phyloP scores from a whole-genome alignment of 2,329 filamentous ascomycete genomes.

The Diaporthe destruens region DNA sequence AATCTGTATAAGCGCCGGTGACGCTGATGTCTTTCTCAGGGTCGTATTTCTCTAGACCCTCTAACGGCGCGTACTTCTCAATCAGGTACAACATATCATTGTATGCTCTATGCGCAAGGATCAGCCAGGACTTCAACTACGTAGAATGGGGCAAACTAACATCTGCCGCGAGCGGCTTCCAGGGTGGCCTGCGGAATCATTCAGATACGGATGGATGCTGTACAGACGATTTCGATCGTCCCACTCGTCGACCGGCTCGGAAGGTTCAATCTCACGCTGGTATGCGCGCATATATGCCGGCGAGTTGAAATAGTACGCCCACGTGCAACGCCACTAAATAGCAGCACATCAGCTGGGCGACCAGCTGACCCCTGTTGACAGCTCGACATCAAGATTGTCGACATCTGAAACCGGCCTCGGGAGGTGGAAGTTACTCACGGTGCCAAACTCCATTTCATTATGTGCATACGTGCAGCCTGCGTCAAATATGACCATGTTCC shows the following conservation, averaged over 20 bases:
- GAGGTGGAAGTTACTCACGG: neutral
- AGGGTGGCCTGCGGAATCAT: constrained; percentile 14
- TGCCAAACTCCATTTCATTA: constrained; percentile 20
- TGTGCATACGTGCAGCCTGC: constrained; percentile 23
- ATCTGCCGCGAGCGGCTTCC: constrained; percentile 21
- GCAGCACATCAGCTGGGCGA: neutral
- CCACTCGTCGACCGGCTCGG: constrained; percentile 23
- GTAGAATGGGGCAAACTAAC: neutral
- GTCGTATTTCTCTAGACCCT: constrained; percentile 17
- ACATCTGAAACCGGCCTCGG: neutral
- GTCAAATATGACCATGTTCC: constrained; percentile 9
- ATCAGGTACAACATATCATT: constrained; percentile 29
- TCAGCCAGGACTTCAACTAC: neutral
- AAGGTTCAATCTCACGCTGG: neutral
- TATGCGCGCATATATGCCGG: constrained; percentile 11
- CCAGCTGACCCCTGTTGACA: neutral
- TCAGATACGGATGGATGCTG: constrained; percentile 6
- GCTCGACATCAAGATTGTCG: no score
- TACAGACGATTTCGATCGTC: constrained; percentile 23
- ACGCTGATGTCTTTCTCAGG: constrained; percentile 17
- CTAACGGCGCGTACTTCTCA: constrained; percentile 19
- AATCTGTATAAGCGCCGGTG: neutral
- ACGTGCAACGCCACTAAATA: constrained; percentile 10
- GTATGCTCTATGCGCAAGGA: neutral
- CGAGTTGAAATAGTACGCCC: constrained; percentile 34